A percentile compares a stretch with the other conserved stretches of the same genome.
Conservation (phyloP, 2,329 filamentous ascomycete genomes). For the Macrophomina tecta region DNA sequence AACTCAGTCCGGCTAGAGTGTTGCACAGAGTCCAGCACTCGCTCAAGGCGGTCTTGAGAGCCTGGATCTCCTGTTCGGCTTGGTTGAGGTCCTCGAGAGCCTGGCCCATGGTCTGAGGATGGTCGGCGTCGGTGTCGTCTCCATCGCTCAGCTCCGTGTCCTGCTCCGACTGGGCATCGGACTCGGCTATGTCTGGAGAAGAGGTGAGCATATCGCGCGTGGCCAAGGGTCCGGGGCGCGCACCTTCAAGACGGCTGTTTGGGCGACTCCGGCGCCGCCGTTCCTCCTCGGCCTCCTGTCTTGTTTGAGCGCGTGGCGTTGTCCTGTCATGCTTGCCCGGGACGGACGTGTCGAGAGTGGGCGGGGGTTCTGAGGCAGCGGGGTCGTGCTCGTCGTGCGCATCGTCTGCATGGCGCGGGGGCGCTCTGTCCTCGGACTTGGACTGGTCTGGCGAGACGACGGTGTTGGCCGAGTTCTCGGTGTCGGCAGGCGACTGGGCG, state of each 20-base stretch:
- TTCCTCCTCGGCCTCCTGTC: constrained; percentile 72
- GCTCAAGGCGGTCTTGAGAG: constrained; percentile 76
- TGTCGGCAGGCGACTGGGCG: constrained; percentile 32
- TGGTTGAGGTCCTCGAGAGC: constrained; percentile 64
- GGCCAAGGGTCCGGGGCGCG: constrained; percentile 7
- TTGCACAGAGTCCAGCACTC: constrained; percentile 97
- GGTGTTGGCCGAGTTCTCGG: constrained; percentile 41
- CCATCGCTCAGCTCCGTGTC: constrained; percentile 25
- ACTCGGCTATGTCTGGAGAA: constrained; percentile 52
- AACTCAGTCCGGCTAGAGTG: constrained; percentile 83
- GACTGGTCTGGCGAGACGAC: constrained; percentile 36
- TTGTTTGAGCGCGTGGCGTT: constrained; percentile 83
- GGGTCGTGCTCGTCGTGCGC: constrained; percentile 1
- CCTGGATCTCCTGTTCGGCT: constrained; percentile 67
- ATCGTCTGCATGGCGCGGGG: background rate
- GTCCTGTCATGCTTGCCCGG: constrained; percentile 70
- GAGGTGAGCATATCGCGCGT: constrained; percentile 5
- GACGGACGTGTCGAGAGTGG: constrained; percentile 75
- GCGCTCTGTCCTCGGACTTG: constrained; percentile 7
- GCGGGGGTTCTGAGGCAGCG: constrained; percentile 24
- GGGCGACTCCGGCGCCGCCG: constrained; percentile 63
- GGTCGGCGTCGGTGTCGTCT: constrained; percentile 36
- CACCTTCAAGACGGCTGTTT: constrained; percentile 79
- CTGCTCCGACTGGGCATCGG: constrained; percentile 37
- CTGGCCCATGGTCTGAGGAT: constrained; percentile 52